Evolutionary conservation across 495 filamentous ascomycete genomes (phyloP).

Genomic region (Neurospora sp.): DNA sequence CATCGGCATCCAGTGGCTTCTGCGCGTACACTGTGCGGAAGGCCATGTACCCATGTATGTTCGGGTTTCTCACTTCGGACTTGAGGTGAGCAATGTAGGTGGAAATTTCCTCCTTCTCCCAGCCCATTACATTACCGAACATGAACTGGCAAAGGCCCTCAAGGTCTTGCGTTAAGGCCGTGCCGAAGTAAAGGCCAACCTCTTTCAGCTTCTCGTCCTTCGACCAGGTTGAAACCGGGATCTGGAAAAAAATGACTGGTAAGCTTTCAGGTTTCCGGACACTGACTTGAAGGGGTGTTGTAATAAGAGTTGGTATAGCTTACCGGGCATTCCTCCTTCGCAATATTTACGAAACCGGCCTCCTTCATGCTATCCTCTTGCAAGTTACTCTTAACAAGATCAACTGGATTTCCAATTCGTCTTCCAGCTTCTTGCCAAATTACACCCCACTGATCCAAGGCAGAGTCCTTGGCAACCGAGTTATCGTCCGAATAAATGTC

Average conservation of each 20-base stretch:
- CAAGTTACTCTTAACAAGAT: constrained; percentile 6
- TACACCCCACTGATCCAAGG: constrained; percentile 14
- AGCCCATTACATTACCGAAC: constrained; percentile 21
- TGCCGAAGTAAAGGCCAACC: neutral
- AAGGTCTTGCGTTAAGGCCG: neutral
- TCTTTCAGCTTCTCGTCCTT: neutral
- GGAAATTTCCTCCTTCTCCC: constrained; percentile 9
- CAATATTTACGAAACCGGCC: constrained; percentile 14
- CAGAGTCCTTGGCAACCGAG: neutral
- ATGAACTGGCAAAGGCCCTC: constrained; percentile 11
- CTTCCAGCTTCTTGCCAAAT: constrained; percentile 16
- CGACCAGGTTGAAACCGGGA: neutral
- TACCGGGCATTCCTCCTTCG: neutral
- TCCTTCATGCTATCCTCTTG: constrained; percentile 12
- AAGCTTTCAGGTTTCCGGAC: neutral
- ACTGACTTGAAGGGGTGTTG: neutral
- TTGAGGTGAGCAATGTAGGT: constrained; percentile 13
- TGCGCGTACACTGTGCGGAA: constrained; percentile 20
- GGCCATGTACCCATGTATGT: constrained; percentile 5
- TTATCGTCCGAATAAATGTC: neutral
- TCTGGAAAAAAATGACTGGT: neutral
- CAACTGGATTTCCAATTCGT: constrained; percentile 14
- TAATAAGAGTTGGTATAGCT: neutral
- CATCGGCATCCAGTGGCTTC: constrained; percentile 13
- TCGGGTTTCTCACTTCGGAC: constrained; percentile 9